Evolutionary conservation across 1,139 yeast genomes (phyloP).

Genomic region (Candida albicans): DNA sequence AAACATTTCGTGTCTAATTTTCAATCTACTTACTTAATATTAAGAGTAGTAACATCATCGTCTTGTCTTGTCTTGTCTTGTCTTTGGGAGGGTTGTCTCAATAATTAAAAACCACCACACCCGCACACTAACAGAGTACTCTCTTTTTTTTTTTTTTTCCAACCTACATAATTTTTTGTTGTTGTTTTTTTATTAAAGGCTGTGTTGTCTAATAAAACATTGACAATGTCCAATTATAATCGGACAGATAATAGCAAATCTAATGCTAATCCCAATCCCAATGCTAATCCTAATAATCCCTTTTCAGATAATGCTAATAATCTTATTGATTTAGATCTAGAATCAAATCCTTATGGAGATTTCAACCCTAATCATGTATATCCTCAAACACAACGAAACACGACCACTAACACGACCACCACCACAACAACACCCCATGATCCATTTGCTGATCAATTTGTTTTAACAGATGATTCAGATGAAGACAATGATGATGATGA

Average conservation of each 20-base stretch:
- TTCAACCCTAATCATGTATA: slow-evolving; percentile 13
- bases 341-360: slow-evolving; percentile 17
- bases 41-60: no score
- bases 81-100: no score
- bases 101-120: no score
- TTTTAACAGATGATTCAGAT: slow-evolving; percentile 37
- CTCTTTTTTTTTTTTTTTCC: no score
- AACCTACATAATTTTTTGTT: not conserved
- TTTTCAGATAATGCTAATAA: slow-evolving; percentile 23
- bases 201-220: not conserved
- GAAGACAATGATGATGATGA: slow-evolving; percentile 16
- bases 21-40: no score
- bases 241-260: not conserved
- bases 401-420: not conserved
- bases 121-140: no score
- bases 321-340: slow-evolving; percentile 35
- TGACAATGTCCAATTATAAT: not conserved
- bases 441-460: slow-evolving; percentile 27
- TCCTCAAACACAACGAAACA: slow-evolving; percentile 9
- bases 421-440: slow-evolving; percentile 2
- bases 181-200: not conserved
- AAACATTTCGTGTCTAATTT: no score
- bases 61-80: no score
- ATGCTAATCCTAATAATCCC: no score
- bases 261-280: slow-evolving; percentile 14